Evolutionary conservation across 805 yeast genomes (phyloP).

Genomic region (Priceomyces melissophilus): DNA sequence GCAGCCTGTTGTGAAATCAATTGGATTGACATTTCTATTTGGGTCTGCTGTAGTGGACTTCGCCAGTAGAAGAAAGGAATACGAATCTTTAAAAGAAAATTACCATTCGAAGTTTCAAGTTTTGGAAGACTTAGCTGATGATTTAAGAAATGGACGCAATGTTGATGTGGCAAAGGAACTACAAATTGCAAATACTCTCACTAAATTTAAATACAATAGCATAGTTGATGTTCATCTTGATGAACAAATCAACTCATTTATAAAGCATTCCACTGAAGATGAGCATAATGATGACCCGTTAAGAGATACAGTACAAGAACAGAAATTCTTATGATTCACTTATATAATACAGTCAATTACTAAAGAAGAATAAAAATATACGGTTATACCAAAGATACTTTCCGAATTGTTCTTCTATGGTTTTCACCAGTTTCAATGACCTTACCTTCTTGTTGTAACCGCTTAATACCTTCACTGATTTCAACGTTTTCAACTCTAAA

Average conservation of each 20-base stretch:
- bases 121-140: conserved; percentile 27
- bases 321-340: not conserved
- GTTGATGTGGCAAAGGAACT: conserved; percentile 44
- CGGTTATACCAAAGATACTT: conserved; percentile 10
- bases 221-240: conserved; percentile 38
- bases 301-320: not conserved
- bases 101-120: conserved; percentile 34
- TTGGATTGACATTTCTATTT: conserved; percentile 34
- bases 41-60: conserved; percentile 48
- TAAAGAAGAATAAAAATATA: not conserved
- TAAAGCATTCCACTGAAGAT: conserved; percentile 18
- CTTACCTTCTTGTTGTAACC: conserved; percentile 69
- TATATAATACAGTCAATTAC: not conserved
- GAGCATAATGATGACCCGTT: not conserved
- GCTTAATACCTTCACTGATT: conserved; percentile 60
- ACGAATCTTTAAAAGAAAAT: conserved; percentile 39
- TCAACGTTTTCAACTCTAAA: conserved; percentile 68
- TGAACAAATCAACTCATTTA: conserved; percentile 33
- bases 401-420: conserved; percentile 55
- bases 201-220: conserved; percentile 31
- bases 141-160: conserved; percentile 29
- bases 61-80: conserved; percentile 41
- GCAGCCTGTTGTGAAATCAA: conserved; percentile 36
- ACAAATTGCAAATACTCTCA: conserved; percentile 39
- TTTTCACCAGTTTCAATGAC: conserved; percentile 70